These are phyloP conservation scores for Salix viminalis DNA, from an alignment of 345 rosid genomes.

Conservation along the genomic window DNA sequence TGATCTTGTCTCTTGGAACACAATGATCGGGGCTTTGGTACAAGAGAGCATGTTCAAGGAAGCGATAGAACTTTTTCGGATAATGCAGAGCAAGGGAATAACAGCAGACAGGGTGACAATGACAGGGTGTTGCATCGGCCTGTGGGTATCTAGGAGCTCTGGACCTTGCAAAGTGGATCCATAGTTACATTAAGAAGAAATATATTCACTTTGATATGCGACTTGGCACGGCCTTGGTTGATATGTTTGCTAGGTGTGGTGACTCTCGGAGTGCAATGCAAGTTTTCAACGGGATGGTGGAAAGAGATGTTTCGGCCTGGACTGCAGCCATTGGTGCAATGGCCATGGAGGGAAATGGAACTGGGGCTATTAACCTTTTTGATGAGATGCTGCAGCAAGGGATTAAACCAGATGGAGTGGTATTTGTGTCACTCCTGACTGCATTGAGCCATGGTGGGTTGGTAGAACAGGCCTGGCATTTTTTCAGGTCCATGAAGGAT, in stretches of 20 bases:
- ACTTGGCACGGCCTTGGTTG: constrained; percentile 51
- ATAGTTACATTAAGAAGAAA: constrained; percentile 36
- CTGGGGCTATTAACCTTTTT: constrained; percentile 46
- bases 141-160: constrained; percentile 58
- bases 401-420: constrained; percentile 47
- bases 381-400: constrained; percentile 47
- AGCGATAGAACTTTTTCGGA: constrained; percentile 49
- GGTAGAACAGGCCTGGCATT: constrained; percentile 48
- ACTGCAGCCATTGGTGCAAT: constrained; percentile 61
- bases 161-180: constrained; percentile 59
- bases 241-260: constrained; percentile 70
- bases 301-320: constrained; percentile 67
- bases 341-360: constrained; percentile 54
- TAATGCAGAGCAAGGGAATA: constrained; percentile 52
- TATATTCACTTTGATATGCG: constrained; percentile 42
- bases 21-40: constrained; percentile 44
- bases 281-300: constrained; percentile 40
- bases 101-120: constrained; percentile 49
- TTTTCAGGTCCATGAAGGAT: constrained; percentile 57
- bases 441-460: constrained; percentile 62
- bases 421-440: constrained; percentile 49
- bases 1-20: constrained; percentile 60
- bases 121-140: constrained; percentile 55
- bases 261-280: constrained; percentile 52
- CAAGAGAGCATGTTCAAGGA: constrained; percentile 61